Base-by-base conservation (phyloP, 2,329 filamentous ascomycete species). In the Colletotrichum ledebouriae region DNA sequence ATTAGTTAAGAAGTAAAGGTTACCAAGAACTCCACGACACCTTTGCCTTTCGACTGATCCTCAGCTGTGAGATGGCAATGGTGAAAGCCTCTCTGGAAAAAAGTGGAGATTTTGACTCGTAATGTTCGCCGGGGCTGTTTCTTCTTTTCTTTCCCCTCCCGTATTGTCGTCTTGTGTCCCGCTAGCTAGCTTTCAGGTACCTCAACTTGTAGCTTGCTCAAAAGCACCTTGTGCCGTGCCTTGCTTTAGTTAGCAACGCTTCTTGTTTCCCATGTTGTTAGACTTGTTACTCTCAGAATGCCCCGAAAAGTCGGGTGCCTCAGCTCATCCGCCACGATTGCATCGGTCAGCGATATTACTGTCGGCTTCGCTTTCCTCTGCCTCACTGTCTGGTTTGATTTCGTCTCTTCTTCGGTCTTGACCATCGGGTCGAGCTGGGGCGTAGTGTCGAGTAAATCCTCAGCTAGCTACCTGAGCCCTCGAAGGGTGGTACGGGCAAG, bases 401-500 rank as follows among this genome's bases (percentile, higher is more conserved):
- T 69, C 66, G 55, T 69, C 66, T 66, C 66, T 59, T 69, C 61
- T 69, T 67, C 67, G 63, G 63, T 57, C 57, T 67, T 69, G 56
- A 67, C 63, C 67, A 69, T 20, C 58, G 67, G 11, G 56, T 52
- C 67, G 62, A 63, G 52, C 58, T 69, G 42, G 63, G 50, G 57
- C 53, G 66, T 29, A 41, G 59, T 53, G 59, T 61, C 59, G 41
- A 50, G 50, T 52, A n/a, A 39, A 52, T 42, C 50, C 67, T 57
- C 52, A 61, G 57, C 58, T 58, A 58, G 56, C 61, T 59, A 59
- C 55, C 65, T 59, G 65, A 55, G 66, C 66, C 61, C 56, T 58
- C 25, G 56, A 47, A 60, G 63, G 57, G 67, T 59, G 57, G 63
- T 69, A 67, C 67, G 42, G 56, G 25, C 57, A 53, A 34, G 47